These are phyloP conservation scores for Brassica hybrid DNA, from an alignment of 441 rosid genomes.

Conservation along the genomic window DNA sequence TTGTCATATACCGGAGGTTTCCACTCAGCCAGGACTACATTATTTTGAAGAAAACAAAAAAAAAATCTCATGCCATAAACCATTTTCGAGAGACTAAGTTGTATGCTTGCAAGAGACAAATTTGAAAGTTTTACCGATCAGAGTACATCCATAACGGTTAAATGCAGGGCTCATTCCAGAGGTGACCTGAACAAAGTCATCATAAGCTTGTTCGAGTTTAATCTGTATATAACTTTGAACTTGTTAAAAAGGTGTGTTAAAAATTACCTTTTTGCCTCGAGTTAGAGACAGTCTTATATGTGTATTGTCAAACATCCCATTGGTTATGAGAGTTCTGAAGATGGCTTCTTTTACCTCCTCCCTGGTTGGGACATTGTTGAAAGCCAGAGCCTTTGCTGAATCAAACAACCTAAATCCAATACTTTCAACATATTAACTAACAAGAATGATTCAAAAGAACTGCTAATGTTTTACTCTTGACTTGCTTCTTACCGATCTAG, in stretches of 20 bases:
- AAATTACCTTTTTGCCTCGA: conserved; percentile 64
- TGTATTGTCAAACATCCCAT: conserved; percentile 88
- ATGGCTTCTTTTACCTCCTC: conserved; percentile 88
- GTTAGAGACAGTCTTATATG: conserved; percentile 89
- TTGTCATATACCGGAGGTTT: conserved; percentile 96
- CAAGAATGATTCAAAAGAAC: not conserved
- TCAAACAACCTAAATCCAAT: conserved; percentile 65
- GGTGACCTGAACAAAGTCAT: conserved; percentile 57
- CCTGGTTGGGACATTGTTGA: conserved; percentile 75
- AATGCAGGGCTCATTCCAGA: conserved; percentile 94
- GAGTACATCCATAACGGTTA: conserved; percentile 82
- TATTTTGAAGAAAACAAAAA: conserved; percentile 3
- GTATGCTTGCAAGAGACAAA: not conserved
- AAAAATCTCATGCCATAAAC: not conserved
- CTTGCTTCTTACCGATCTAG: conserved; percentile 65
- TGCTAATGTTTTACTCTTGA: not conserved
- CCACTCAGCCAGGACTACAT: conserved; percentile 91
- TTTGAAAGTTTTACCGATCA: conserved; percentile 56
- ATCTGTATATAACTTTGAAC: not conserved
- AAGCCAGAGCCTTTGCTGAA: conserved; percentile 93
- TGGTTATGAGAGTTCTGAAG: conserved; percentile 75
- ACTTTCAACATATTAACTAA: conserved; percentile 14
- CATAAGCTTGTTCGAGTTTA: not conserved
- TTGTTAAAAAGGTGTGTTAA: not conserved
- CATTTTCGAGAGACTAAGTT: not conserved